These are phyloP conservation scores for Hanseniaspora meyeri DNA, from an alignment of 805 yeast genomes.

Conservation along the genomic window DNA sequence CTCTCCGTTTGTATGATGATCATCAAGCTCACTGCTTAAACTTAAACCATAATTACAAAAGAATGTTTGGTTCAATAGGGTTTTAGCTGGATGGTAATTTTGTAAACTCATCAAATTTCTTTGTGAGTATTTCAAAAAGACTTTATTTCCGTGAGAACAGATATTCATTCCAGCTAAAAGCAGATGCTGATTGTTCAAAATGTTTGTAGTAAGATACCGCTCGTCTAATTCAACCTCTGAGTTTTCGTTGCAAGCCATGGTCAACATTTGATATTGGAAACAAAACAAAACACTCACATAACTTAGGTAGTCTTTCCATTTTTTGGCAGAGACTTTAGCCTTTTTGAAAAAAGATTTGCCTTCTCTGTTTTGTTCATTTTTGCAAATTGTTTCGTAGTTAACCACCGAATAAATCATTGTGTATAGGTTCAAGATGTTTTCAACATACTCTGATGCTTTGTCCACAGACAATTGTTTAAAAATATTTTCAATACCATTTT, in stretches of 20 bases:
- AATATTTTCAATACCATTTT: slow-evolving; percentile 11
- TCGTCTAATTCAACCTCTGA: background rate
- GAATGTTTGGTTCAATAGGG: slow-evolving; percentile 63
- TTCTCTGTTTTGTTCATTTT: slow-evolving; percentile 26
- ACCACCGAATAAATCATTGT: slow-evolving; percentile 38
- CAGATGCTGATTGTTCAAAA: slow-evolving; percentile 54
- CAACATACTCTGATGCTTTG: slow-evolving; percentile 15
- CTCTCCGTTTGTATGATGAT: slow-evolving; percentile 47
- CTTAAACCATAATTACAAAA: slow-evolving; percentile 65
- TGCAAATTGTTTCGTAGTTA: slow-evolving; percentile 41
- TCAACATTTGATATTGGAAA: slow-evolving; percentile 13
- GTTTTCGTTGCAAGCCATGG: background rate
- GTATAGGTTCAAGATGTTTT: slow-evolving; percentile 23
- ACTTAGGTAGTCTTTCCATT: slow-evolving; percentile 36
- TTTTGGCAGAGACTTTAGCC: slow-evolving; percentile 34
- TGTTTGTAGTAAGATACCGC: slow-evolving; percentile 26
- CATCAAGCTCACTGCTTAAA: slow-evolving; percentile 40
- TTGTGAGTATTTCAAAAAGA: slow-evolving; percentile 50
- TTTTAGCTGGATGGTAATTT: slow-evolving; percentile 38
- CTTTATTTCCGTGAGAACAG: slow-evolving; percentile 55
- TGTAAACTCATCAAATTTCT: slow-evolving; percentile 34
- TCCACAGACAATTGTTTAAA: background rate
- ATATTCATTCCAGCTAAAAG: slow-evolving; percentile 57
- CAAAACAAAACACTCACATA: slow-evolving; percentile 21
- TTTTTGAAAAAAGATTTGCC: slow-evolving; percentile 31